phyloP scores from a whole-genome alignment of 441 rosid species.

The Breynia disticha region DNA sequence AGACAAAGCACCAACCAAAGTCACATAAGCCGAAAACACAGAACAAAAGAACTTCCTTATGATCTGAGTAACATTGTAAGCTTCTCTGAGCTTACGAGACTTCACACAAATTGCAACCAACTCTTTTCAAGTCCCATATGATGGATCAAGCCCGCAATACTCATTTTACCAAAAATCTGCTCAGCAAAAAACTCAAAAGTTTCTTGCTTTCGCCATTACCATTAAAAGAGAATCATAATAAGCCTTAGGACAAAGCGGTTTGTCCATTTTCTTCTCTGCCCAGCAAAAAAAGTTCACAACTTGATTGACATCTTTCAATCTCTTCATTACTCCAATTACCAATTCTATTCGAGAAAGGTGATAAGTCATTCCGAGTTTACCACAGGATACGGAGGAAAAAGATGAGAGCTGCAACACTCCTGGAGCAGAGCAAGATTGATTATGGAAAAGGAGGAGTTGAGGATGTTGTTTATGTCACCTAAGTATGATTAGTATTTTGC shows the following conservation, averaged over 20 bases:
- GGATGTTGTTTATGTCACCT: too few species aligned
- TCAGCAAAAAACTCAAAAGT: constrained; percentile 54
- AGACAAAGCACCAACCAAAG: constrained; percentile 82
- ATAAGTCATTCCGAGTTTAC: constrained; percentile 45
- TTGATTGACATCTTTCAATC: constrained; percentile 45
- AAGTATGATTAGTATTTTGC: too few species aligned
- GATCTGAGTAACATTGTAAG: constrained; percentile 59
- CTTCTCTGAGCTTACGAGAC: constrained; percentile 52
- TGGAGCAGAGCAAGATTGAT: too few species aligned
- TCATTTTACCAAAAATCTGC: constrained; percentile 76
- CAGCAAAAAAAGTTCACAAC: constrained; percentile 63
- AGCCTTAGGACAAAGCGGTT: constrained; percentile 56
- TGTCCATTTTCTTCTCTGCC: constrained; percentile 56
- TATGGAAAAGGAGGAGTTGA: too few species aligned
- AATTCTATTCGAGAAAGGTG: constrained; percentile 50
- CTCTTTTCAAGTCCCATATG: constrained; percentile 41
- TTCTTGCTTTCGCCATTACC: constrained; percentile 54
- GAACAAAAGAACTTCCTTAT: constrained; percentile 92
- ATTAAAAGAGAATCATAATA: constrained; percentile 73
- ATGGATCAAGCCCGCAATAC: constrained; percentile 73
- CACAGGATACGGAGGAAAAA: too few species aligned
- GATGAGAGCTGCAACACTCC: too few species aligned
- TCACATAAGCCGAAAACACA: constrained; percentile 81
- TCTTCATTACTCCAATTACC: constrained; percentile 59
- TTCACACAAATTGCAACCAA: constrained; percentile 52